Evolutionary conservation across 2,329 filamentous ascomycete species (phyloP).

Genomic region (Akanthomyces lecanii): DNA sequence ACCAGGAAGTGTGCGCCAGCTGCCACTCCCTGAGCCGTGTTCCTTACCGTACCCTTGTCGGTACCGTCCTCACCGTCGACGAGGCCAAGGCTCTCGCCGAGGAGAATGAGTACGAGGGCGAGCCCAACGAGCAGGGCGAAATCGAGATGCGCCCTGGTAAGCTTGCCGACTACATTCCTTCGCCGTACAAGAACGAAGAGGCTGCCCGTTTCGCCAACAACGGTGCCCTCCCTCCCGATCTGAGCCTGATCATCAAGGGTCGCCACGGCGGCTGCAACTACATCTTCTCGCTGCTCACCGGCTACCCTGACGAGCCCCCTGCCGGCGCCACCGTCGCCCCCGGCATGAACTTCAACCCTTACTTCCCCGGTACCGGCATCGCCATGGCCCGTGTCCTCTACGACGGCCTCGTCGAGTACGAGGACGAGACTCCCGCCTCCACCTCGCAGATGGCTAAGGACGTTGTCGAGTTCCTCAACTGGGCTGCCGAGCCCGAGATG

Average conservation of each 20-base stretch:
- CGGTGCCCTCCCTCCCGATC: conserved; percentile 93
- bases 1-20: conserved; percentile 94
- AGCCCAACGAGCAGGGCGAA: conserved; percentile 96
- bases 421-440: conserved; percentile 89
- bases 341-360: conserved; percentile 99
- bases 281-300: conserved; percentile 94
- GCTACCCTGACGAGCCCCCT: conserved; percentile 94
- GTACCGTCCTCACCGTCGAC: conserved; percentile 88
- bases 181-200: conserved; percentile 98
- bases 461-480: conserved; percentile 98
- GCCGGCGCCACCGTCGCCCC: conserved; percentile 79
- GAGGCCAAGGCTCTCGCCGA: conserved; percentile 70
- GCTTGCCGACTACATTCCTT: conserved; percentile 92
- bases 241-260: conserved; percentile 95
- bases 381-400: conserved; percentile 98
- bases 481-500: conserved; percentile 98
- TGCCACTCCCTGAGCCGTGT: conserved; percentile 96
- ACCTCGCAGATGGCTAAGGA: conserved; percentile 99
- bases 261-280: conserved; percentile 98
- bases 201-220: conserved; percentile 97
- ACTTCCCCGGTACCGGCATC: conserved; percentile 98
- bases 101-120: conserved; percentile 96
- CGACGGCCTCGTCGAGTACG: conserved; percentile 96
- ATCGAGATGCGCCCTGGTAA: conserved; percentile 99
- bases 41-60: conserved; percentile 88